Conservation (phyloP, 1,284 basidiomycete species). For the Apiotrichum veenhuisii region DNA sequence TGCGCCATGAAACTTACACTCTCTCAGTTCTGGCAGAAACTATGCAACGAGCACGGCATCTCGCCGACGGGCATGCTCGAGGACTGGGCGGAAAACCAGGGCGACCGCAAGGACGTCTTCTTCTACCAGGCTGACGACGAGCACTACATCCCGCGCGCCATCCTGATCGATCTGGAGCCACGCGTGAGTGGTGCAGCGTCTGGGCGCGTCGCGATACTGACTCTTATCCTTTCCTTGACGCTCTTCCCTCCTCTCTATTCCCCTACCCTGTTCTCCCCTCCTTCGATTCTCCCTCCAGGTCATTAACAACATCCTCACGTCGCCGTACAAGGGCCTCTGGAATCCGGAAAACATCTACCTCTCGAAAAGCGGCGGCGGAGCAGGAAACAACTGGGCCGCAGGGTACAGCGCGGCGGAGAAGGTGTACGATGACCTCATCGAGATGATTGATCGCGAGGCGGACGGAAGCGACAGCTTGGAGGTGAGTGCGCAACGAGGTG, state of each 20-base stretch:
- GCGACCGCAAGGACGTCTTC: slow-evolving; percentile 97
- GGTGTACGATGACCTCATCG: slow-evolving; percentile 96
- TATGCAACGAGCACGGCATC: slow-evolving; percentile 95
- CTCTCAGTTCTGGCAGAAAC: slow-evolving; percentile 77
- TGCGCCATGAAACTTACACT: no score
- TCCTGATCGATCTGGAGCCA: slow-evolving; percentile 96
- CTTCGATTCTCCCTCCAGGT: slow-evolving; percentile 58
- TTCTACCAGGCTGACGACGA: slow-evolving; percentile 99
- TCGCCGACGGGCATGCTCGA: slow-evolving; percentile 87
- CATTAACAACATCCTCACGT: slow-evolving; percentile 88
- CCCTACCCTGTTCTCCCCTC: no score
- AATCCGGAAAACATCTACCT: slow-evolving; percentile 98
- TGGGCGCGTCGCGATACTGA: no score
- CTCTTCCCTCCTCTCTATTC: no score
- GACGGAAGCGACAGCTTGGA: slow-evolving; percentile 97
- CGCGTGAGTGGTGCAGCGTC: slow-evolving; percentile 69
- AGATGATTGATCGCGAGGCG: slow-evolving; percentile 98
- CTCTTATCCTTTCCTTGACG: background rate
- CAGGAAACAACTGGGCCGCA: slow-evolving; percentile 98
- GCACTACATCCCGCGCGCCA: slow-evolving; percentile 96
- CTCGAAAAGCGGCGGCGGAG: slow-evolving; percentile 92
- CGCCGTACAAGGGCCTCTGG: slow-evolving; percentile 89
- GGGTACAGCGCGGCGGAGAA: slow-evolving; percentile 86
- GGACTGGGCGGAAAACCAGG: slow-evolving; percentile 82
- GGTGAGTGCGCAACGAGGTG: slow-evolving; percentile 54